Conservation (phyloP, 2,329 filamentous ascomycete species). For the Pseudocercospora musae region DNA sequence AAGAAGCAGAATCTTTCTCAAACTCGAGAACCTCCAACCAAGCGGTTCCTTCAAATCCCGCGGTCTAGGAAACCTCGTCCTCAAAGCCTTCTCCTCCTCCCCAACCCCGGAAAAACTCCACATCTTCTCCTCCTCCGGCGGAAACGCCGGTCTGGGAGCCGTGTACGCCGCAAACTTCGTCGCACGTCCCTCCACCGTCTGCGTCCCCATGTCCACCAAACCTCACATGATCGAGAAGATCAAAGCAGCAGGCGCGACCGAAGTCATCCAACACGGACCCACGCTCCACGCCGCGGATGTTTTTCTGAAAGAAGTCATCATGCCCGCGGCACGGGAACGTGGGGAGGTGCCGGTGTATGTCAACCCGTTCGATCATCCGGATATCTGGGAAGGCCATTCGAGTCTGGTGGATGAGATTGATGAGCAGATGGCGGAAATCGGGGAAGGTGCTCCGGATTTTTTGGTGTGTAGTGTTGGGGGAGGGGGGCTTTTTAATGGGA, state of each 20-base stretch:
- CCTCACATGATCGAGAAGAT: constrained; percentile 70
- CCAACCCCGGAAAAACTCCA: constrained; percentile 40
- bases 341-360: constrained; percentile 59
- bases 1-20: constrained; percentile 72
- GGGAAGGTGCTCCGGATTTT: constrained; percentile 55
- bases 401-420: constrained; percentile 56
- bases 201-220: constrained; percentile 65
- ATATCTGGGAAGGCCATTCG: constrained; percentile 64
- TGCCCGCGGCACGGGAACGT: constrained; percentile 40
- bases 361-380: constrained; percentile 66
- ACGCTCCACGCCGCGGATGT: constrained; percentile 68
- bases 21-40: constrained; percentile 81
- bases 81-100: constrained; percentile 29
- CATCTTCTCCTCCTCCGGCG: constrained; percentile 78
- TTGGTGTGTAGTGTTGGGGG: constrained; percentile 80
- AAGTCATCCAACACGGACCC: constrained; percentile 66
- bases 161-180: constrained; percentile 68
- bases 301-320: constrained; percentile 59
- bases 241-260: constrained; percentile 60
- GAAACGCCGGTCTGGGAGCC: constrained; percentile 81
- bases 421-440: constrained; percentile 38
- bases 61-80: constrained; percentile 66
- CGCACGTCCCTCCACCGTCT: constrained; percentile 67
- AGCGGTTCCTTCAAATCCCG: constrained; percentile 83
- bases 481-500: constrained; percentile 73